Evolutionary conservation across 164 flowering plant species (phyloP).

Genomic region (Nymphaea colorata): DNA sequence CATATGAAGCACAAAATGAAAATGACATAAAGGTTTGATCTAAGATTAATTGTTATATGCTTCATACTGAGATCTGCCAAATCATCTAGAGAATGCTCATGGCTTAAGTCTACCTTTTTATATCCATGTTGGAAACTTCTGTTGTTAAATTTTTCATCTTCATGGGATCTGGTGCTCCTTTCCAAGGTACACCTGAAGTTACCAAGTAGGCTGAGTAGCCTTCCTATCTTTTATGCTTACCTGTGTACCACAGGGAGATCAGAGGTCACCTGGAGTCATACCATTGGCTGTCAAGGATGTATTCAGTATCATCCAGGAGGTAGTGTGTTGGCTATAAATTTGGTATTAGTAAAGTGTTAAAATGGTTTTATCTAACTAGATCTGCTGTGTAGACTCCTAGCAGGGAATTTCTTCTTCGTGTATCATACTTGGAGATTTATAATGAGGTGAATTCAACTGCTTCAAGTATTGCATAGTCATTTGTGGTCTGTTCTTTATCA

Average conservation of each 20-base stretch:
- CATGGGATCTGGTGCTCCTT: too few species aligned
- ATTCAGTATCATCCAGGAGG: slow-evolving; percentile 96
- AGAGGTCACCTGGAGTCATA: slow-evolving; percentile 94
- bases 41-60: too few species aligned
- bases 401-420: slow-evolving; percentile 88
- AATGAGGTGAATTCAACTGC: slow-evolving; percentile 56
- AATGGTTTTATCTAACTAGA: background rate
- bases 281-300: slow-evolving; percentile 96
- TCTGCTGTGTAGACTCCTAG: slow-evolving; percentile 58
- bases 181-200: too few species aligned
- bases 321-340: slow-evolving; percentile 10
- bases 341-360: background rate
- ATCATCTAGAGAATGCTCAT: too few species aligned
- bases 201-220: background rate
- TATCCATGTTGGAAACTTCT: too few species aligned
- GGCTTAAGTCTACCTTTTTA: too few species aligned
- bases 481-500: too few species aligned
- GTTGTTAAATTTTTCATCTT: too few species aligned
- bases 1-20: too few species aligned
- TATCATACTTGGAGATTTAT: slow-evolving; percentile 92
- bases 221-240: background rate
- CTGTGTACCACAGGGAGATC: slow-evolving; percentile 68
- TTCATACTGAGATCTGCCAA: too few species aligned
- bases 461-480: background rate
- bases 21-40: too few species aligned